Percentiles rank a stretch among this genome's conserved stretches.
These are phyloP conservation scores for Willaertia magna DNA, from an alignment of 208 protist species.

Conservation along the genomic window DNA sequence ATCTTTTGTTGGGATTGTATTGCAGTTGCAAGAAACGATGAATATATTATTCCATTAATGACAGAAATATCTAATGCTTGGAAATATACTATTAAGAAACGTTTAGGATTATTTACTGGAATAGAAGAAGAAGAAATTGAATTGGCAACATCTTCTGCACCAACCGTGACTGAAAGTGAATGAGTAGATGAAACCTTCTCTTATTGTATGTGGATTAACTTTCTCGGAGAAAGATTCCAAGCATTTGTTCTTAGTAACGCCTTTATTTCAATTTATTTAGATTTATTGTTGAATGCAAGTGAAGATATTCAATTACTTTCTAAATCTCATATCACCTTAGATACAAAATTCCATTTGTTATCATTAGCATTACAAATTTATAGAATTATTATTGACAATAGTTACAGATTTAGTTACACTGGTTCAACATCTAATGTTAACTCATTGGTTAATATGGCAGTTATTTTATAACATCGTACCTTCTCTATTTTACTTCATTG, in stretches of 20 bases:
- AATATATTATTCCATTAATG: background rate
- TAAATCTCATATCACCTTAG: background rate
- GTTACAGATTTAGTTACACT: too few relatives aligned
- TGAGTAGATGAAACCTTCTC: background rate
- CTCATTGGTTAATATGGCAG: background rate
- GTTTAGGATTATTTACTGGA: background rate
- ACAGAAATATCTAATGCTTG: background rate
- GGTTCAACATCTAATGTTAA: too few relatives aligned
- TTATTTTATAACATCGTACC: background rate
- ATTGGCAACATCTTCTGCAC: background rate
- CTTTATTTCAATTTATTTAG: background rate
- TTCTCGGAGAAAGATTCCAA: background rate
- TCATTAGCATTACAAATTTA: background rate
- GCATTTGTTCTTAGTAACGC: background rate
- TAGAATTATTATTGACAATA: background rate
- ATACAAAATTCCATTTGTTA: background rate
- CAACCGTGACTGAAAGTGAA: too few relatives aligned
- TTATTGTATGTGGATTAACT: background rate
- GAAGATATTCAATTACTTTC: background rate
- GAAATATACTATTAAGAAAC: background rate
- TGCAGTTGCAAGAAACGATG: too few relatives aligned
- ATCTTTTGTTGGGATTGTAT: constrained; percentile 4
- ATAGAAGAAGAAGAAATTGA: background rate
- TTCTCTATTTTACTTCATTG: background rate
- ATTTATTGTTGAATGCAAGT: background rate